Conservation (phyloP, 2,329 filamentous ascomycete species). For the Phaeosphaeria sp. region DNA sequence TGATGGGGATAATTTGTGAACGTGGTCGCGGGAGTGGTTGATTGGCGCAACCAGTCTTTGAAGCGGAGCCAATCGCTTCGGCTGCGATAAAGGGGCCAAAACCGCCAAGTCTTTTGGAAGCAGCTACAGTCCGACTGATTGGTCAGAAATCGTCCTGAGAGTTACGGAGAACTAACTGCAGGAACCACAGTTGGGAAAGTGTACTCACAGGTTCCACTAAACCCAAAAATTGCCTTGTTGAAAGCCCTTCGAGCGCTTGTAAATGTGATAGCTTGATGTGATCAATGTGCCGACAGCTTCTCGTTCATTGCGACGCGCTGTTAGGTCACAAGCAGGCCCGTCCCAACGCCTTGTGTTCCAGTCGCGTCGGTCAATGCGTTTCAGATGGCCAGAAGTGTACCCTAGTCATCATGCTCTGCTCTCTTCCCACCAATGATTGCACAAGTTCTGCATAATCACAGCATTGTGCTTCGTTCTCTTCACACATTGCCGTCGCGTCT, state of each 20-base stretch:
- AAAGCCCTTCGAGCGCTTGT: constrained; percentile 26
- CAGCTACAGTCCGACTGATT: constrained; percentile 12
- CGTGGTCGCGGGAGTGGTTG: constrained; percentile 23
- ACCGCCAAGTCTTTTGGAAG: constrained; percentile 21
- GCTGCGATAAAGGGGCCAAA: constrained; percentile 7
- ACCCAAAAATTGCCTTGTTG: constrained; percentile 18
- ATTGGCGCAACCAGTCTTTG: constrained; percentile 19
- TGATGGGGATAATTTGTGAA: constrained; percentile 17
- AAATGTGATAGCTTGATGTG: constrained; percentile 24
- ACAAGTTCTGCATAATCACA: constrained; percentile 1
- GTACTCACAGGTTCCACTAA: no score
- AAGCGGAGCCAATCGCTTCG: constrained; percentile 31
- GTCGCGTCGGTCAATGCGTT: constrained; percentile 19
- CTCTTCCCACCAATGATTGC: constrained; percentile 22
- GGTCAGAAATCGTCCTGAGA: constrained; percentile 17
- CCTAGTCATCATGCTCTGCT: constrained; percentile 19
- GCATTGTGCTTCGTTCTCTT: constrained; percentile 8
- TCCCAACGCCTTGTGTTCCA: constrained; percentile 32
- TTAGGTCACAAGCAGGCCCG: constrained; percentile 9
- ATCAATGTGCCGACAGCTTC: constrained; percentile 1
- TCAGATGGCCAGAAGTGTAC: constrained; percentile 28
- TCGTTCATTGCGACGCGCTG: constrained; percentile 11
- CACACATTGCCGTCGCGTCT: constrained; percentile 1
- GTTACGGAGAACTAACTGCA: no score
- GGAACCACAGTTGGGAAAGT: constrained; percentile 14